Base-by-base conservation (phyloP, 805 yeast species). In the Isabelozyma gotoi region DNA sequence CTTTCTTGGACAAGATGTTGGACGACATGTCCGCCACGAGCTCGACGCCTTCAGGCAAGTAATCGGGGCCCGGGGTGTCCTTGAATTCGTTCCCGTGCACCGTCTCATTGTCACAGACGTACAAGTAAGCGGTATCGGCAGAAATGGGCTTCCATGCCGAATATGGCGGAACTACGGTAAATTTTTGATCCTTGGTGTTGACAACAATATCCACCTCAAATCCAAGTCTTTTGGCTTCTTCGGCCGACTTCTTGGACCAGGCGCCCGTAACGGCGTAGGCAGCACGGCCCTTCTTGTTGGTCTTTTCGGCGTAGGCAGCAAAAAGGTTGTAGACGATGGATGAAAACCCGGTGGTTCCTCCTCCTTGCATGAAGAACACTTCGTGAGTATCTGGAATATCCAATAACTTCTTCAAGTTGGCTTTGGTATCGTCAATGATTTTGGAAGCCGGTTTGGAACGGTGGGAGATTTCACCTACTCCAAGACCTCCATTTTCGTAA, bases 341-440 rank as follows among this genome's bases (percentile, higher is more conserved):
- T 3, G 98, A 87, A 55, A 94, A 94, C 5, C 97, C 98, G 21
- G 90, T 85, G 41, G 98, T 92, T 47, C 98, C 99, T 49, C 99
- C 99, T 51, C 99, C 98, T 72, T 94, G 99, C 68, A 92, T 67
- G 70, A 92, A 94, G 62, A 94, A 84, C 2, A 92, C 92, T 64
- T 90, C 97, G 63, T 94, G 96, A 24, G 96, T 85, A 47, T 88
- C 96, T 24, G 98, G 98, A 40, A 94, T 81, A 45, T 73, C 59
- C 61, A 90, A 67, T 43, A 94, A 69, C 57, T 86, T 68, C 33
- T 57, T 71, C 57, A 94, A 70, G 56, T 84, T 79, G 34, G 66
- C 70, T 67, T 88, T 89, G 35, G 98, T 82, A 50, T 78, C 78
- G 49, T 89, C 84, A 49, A 94, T 84, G 44, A 94, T 84, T 44